These are phyloP conservation scores for Cryptosporidium ryanae DNA, from an alignment of 169 alveolate species.

Conservation along the genomic window DNA sequence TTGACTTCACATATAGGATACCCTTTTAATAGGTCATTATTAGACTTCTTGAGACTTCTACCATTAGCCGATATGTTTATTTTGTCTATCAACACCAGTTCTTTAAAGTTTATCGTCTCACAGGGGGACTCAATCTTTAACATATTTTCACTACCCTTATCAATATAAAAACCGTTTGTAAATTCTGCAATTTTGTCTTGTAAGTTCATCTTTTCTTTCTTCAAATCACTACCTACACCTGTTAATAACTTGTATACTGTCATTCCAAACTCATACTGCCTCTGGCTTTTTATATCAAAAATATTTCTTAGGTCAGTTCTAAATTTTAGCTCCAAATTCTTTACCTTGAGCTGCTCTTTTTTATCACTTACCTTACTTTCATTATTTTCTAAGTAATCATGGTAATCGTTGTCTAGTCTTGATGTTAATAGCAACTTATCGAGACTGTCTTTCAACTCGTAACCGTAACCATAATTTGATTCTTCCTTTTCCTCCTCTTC, in stretches of 20 bases:
- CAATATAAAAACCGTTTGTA: constrained; percentile 17
- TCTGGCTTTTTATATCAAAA: not conserved
- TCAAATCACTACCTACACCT: not conserved
- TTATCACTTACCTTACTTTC: not conserved
- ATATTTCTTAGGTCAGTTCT: not conserved
- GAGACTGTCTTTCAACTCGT: constrained; percentile 7
- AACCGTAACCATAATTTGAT: not conserved
- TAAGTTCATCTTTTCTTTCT: not conserved
- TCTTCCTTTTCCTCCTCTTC: constrained; percentile 15
- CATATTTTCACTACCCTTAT: not conserved
- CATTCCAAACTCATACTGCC: not conserved
- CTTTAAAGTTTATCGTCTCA: constrained; percentile 19
- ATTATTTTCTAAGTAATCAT: constrained; percentile 19
- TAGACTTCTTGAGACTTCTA: not conserved
- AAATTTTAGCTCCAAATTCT: not conserved
- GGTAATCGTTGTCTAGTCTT: constrained; percentile 29
- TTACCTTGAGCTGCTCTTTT: not conserved
- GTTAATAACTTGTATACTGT: not conserved
- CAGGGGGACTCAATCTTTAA: constrained; percentile 53
- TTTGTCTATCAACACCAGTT: constrained; percentile 10
- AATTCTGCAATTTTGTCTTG: not conserved
- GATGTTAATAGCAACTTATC: constrained; percentile 25
- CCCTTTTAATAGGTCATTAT: not conserved
- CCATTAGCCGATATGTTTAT: not conserved
- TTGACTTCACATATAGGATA: constrained; percentile 60